Conservation (phyloP, 768 basidiomycete species). For the Termitomyces sp. region DNA sequence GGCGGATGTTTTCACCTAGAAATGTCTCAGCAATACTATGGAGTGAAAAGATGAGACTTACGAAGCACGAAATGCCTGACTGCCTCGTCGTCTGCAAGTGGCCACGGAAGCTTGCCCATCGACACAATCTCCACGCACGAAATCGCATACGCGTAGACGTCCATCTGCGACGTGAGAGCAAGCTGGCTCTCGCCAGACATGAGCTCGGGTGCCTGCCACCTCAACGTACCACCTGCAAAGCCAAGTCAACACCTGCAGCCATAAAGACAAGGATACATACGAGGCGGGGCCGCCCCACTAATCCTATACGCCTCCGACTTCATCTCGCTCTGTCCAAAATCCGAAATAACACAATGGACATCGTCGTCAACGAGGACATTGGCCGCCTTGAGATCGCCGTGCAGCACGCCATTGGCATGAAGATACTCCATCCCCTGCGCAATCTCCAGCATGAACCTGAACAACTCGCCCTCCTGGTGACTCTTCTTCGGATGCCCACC, state of each 20-base stretch:
- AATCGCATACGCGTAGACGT: constrained; percentile 71
- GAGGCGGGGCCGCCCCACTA: constrained; percentile 45
- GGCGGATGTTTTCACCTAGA: constrained; percentile 50
- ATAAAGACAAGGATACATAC: constrained; percentile 31
- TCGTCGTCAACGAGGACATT: constrained; percentile 76
- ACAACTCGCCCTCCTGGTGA: constrained; percentile 33
- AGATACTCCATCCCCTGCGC: constrained; percentile 82
- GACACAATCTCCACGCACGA: constrained; percentile 61
- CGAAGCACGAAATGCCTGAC: constrained; percentile 51
- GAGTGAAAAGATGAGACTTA: constrained; percentile 22
- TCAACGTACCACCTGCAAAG: constrained; percentile 59
- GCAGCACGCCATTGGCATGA: constrained; percentile 63
- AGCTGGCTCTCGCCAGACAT: constrained; percentile 40
- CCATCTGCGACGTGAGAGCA: constrained; percentile 48
- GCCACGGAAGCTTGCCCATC: constrained; percentile 62
- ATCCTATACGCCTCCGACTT: constrained; percentile 66
- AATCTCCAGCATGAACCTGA: constrained; percentile 69
- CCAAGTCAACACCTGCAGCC: not conserved
- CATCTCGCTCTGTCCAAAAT: constrained; percentile 83
- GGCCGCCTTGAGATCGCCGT: constrained; percentile 81
- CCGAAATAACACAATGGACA: constrained; percentile 68
- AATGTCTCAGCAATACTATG: constrained; percentile 10
- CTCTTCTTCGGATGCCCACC: not conserved
- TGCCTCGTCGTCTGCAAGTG: constrained; percentile 43
- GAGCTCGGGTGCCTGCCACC: constrained; percentile 74